A percentile compares a stretch with the other conserved stretches of the same genome.
Conservation (phyloP, 768 basidiomycete species). For the Artomyces pyxidatus region DNA sequence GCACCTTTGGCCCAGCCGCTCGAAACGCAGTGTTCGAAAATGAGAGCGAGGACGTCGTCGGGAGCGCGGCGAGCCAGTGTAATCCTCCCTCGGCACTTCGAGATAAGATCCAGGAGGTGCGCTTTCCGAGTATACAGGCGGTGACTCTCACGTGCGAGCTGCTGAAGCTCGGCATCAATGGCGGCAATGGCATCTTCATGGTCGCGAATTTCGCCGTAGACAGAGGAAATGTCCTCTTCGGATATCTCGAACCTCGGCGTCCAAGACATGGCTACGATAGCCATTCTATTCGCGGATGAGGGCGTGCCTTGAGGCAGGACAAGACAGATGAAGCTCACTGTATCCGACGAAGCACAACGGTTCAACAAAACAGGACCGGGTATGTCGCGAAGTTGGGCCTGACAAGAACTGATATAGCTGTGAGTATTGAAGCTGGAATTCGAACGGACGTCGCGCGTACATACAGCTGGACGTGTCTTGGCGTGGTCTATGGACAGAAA, state of each 20-base stretch:
- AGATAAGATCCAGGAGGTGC: slow-evolving; percentile 35
- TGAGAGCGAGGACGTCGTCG: slow-evolving; percentile 42
- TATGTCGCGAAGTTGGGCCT: too few species aligned
- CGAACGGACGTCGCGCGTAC: too few species aligned
- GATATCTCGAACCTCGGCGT: neutral
- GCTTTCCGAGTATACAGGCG: slow-evolving; percentile 35
- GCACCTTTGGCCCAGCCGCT: slow-evolving; percentile 49
- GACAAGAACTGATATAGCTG: too few species aligned
- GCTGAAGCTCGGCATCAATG: slow-evolving; percentile 37
- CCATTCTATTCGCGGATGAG: too few species aligned
- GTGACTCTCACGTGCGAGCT: slow-evolving; percentile 31
- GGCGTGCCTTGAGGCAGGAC: too few species aligned
- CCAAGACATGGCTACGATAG: too few species aligned
- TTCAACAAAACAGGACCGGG: too few species aligned
- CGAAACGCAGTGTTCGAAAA: slow-evolving; percentile 44
- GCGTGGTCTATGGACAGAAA: too few species aligned
- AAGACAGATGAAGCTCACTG: too few species aligned
- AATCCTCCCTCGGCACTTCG: slow-evolving; percentile 36
- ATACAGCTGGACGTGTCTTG: too few species aligned
- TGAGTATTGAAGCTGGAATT: too few species aligned
- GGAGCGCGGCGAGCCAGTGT: slow-evolving; percentile 52
- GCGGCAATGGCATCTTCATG: slow-evolving; percentile 35
- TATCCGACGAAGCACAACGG: too few species aligned
- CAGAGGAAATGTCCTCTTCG: slow-evolving; percentile 17
- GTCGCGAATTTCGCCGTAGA: slow-evolving; percentile 15